These are phyloP conservation scores for Pichia manshurica DNA, from an alignment of 805 yeast genomes.

Conservation along the genomic window DNA sequence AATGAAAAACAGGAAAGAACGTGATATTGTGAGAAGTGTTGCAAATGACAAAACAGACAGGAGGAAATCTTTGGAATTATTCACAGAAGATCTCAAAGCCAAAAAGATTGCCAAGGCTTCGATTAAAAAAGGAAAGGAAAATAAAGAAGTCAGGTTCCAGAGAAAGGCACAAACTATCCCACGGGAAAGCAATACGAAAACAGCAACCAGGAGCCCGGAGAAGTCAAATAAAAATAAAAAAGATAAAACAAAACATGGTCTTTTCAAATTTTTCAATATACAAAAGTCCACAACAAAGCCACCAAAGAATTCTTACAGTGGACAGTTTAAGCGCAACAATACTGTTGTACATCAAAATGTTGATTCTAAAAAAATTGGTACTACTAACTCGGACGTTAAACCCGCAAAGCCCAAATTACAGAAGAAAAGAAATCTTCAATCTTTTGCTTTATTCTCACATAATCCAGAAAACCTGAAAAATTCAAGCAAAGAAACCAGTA, in stretches of 20 bases:
- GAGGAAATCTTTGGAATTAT: constrained; percentile 21
- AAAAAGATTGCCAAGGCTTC: neutral
- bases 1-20: constrained; percentile 12
- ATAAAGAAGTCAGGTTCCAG: neutral
- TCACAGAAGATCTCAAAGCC: constrained; percentile 1
- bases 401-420: constrained; percentile 12
- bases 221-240: neutral
- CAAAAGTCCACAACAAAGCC: neutral
- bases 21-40: constrained; percentile 10
- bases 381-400: constrained; percentile 1
- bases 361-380: neutral
- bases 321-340: neutral
- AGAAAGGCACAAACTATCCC: neutral
- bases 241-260: neutral
- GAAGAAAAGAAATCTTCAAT: constrained; percentile 5
- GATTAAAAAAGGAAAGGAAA: neutral
- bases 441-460: constrained; percentile 4
- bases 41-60: constrained; percentile 10
- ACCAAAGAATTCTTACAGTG: neutral
- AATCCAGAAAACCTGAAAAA: neutral
- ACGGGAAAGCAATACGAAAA: neutral
- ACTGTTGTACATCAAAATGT: constrained; percentile 1
- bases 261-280: constrained; percentile 8
- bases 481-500: neutral
- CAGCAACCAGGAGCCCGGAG: neutral